Conservation (phyloP, 2,329 filamentous ascomycete genomes). For the Ophiosphaerella herpotricha region DNA sequence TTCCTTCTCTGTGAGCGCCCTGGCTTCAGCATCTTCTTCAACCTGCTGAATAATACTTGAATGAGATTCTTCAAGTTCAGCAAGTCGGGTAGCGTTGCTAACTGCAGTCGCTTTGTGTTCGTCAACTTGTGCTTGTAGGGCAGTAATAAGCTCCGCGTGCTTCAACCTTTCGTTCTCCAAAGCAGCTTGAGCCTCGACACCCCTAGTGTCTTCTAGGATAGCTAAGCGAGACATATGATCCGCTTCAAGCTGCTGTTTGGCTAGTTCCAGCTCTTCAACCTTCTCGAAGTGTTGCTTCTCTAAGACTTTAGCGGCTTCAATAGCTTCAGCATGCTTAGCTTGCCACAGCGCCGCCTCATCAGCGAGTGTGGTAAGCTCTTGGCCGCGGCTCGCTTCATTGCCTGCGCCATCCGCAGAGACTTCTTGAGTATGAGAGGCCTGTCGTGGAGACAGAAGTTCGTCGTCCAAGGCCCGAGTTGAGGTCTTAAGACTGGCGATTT, state of each 20-base stretch:
- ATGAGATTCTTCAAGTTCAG: slow-evolving; percentile 75
- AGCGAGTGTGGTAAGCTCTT: slow-evolving; percentile 69
- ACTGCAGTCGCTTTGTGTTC: slow-evolving; percentile 78
- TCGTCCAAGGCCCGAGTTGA: slow-evolving; percentile 48
- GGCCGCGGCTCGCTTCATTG: slow-evolving; percentile 51
- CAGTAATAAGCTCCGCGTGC: slow-evolving; percentile 58
- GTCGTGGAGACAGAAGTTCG: slow-evolving; percentile 23
- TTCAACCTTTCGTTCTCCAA: slow-evolving; percentile 49
- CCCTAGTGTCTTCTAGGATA: slow-evolving; percentile 36
- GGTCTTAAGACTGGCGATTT: slow-evolving; percentile 71
- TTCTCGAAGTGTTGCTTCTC: slow-evolving; percentile 75
- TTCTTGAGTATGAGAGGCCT: slow-evolving; percentile 9
- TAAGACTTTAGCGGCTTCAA: slow-evolving; percentile 72
- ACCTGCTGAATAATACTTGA: slow-evolving; percentile 68
- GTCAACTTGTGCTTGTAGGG: slow-evolving; percentile 74
- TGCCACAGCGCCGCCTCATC: slow-evolving; percentile 76
- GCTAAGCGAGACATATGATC: slow-evolving; percentile 36
- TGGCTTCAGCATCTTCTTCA: slow-evolving; percentile 66
- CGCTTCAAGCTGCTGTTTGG: slow-evolving; percentile 48
- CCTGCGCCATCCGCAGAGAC: slow-evolving; percentile 8
- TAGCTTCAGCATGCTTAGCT: slow-evolving; percentile 70
- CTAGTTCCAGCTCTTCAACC: slow-evolving; percentile 74
- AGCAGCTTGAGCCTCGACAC: slow-evolving; percentile 32
- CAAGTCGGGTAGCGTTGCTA: slow-evolving; percentile 69
- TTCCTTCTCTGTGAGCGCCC: slow-evolving; percentile 60